Evolutionary conservation across 768 basidiomycete species (phyloP).

Genomic region (Lactifluus volemus): DNA sequence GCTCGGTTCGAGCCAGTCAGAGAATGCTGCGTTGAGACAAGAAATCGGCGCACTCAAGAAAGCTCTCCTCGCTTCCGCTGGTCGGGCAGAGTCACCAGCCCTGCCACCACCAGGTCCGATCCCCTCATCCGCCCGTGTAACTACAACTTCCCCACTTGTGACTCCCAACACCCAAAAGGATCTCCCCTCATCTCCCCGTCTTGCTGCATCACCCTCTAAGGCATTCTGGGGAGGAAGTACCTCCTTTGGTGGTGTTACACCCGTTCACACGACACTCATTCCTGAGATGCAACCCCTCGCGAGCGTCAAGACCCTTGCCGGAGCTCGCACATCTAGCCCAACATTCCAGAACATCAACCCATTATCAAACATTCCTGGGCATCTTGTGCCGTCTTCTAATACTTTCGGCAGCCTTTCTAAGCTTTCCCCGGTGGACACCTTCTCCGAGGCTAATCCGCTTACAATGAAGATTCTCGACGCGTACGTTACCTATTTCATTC

Average conservation of each 20-base stretch:
- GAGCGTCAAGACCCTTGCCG: constrained; percentile 16
- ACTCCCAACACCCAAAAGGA: constrained; percentile 76
- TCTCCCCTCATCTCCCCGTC: constrained; percentile 52
- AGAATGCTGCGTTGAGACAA: constrained; percentile 75
- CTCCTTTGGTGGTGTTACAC: constrained; percentile 61
- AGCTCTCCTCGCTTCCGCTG: constrained; percentile 62
- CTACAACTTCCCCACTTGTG: constrained; percentile 31
- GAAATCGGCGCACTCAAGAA: constrained; percentile 70
- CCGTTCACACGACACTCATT: constrained; percentile 77
- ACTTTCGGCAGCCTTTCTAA: constrained; percentile 24
- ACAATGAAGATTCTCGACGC: constrained; percentile 81
- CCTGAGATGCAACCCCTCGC: constrained; percentile 39
- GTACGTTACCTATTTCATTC: constrained; percentile 33
- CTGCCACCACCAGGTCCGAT: constrained; percentile 41
- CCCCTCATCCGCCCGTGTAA: constrained; percentile 19
- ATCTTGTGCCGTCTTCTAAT: constrained; percentile 27
- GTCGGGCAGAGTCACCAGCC: constrained; percentile 30
- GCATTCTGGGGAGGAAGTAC: constrained; percentile 76
- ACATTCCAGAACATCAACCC: constrained; percentile 71
- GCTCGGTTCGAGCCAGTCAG: constrained; percentile 66
- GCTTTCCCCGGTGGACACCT: constrained; percentile 56
- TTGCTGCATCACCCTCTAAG: constrained; percentile 29
- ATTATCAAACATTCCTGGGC: constrained; percentile 38
- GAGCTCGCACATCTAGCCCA: constrained; percentile 20
- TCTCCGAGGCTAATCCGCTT: constrained; percentile 71